Evolutionary conservation across 345 rosid genomes (phyloP), one percentile per base, ranked within the genome.

Genomic region (Turritis glabra): DNA sequence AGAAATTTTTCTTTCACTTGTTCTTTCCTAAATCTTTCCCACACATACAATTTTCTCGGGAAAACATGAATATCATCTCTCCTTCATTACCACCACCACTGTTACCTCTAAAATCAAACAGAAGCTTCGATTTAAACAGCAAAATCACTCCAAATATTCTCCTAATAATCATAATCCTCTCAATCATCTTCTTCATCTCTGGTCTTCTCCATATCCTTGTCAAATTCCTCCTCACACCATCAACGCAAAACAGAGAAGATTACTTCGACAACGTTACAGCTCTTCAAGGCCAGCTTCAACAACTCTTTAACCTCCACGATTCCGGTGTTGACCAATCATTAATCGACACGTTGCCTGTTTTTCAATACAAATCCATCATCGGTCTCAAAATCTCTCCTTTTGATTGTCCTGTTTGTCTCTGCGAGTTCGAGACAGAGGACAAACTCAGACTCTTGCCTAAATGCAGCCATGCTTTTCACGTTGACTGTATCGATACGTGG

Each of bases 271-370:
- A 69, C 62, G 90, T 84, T 59, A 92, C 97, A 72, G 90, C 89
- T 69, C 84, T 95, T 75, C 97, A 95, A 79, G 97, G 99, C 27
- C 99, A 84, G 75, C 82, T 95, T 78, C 99, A 90, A 76, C 97
- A 95, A 63, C 91, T 95, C 2, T 95, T 95, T 74, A 90, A 90
- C 66, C 93, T 95, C 50, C 99, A 95, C 29, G 97, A 92, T 66
- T 87, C 86, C 0, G 97, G 96, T 35, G 81, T 92, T 1, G 94
- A 92, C 82, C 97, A 88, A 70, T 57, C 88, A 47, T 35, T 75
- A 41, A 77, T 92, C 35, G 98, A 90, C 61, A 86, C 88, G 38
- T 52, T 92, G 53, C 98, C 96, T 6, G 78, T 92, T 38, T 92
- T 92, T 69, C 53, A 69, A 30, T 92, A 83, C 80, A 82, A 78